These are phyloP conservation scores for Limtongozyma cylindracea DNA, from an alignment of 805 yeast species.

Conservation along the genomic window DNA sequence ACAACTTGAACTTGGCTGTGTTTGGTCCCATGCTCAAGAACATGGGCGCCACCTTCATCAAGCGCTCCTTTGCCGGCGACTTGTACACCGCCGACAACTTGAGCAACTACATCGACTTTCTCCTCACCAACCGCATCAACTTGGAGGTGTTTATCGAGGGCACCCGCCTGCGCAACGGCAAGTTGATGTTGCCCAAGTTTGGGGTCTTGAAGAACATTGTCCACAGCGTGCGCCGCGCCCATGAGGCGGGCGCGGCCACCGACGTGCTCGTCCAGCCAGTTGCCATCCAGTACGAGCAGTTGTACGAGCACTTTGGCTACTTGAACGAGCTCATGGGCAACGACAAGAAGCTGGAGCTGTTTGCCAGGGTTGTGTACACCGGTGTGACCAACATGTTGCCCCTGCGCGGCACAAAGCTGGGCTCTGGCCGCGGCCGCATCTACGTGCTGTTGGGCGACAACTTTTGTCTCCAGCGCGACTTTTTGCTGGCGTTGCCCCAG, in stretches of 20 bases:
- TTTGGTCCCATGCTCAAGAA: constrained; percentile 22
- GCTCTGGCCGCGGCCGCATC: constrained; percentile 10
- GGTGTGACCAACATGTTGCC: constrained; percentile 8
- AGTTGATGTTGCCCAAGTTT: constrained; percentile 31
- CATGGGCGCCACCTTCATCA: constrained; percentile 31
- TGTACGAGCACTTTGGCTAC: constrained; percentile 27
- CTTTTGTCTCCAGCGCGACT: constrained; percentile 8
- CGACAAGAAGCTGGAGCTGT: constrained; percentile 27
- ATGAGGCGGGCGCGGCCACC: constrained; percentile 2
- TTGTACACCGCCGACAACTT: constrained; percentile 18
- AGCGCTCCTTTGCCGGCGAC: constrained; percentile 19
- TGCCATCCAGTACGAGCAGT: constrained; percentile 32
- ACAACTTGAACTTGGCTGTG: constrained; percentile 31
- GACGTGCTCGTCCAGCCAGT: constrained; percentile 22
- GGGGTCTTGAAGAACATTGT: constrained; percentile 29
- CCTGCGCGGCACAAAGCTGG: constrained; percentile 1
- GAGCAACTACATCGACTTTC: constrained; percentile 19
- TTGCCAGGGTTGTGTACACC: constrained; percentile 10
- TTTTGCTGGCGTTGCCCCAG: constrained; percentile 7
- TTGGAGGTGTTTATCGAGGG: constrained; percentile 42
- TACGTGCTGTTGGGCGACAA: constrained; percentile 10
- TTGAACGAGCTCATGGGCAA: constrained; percentile 28
- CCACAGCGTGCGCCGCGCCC: constrained; percentile 17
- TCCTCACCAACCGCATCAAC: constrained; percentile 19
- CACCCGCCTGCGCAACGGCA: constrained; percentile 43